Conservation (phyloP, 768 basidiomycete genomes). For the Naganishia vishniacii region DNA sequence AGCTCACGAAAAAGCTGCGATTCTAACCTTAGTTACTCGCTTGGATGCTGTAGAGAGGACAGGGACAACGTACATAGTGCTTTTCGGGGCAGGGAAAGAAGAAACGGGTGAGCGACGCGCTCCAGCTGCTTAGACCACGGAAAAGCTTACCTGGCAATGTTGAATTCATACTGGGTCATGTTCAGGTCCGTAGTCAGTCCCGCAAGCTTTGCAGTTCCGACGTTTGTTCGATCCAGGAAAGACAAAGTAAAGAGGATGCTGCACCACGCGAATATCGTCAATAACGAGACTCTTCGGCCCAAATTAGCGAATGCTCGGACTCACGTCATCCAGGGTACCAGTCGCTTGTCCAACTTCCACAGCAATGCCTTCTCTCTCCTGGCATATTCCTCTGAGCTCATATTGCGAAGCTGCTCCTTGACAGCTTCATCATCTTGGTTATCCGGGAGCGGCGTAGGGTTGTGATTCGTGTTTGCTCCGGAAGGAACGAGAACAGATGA, state of each 20-base stretch:
- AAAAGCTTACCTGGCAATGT: conserved; percentile 43
- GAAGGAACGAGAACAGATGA: conserved; percentile 12
- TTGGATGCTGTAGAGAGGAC: no score
- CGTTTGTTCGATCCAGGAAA: conserved; percentile 46
- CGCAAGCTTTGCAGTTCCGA: conserved; percentile 42
- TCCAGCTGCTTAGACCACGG: no score
- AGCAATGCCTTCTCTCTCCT: conserved; percentile 37
- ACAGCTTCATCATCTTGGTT: conserved; percentile 7
- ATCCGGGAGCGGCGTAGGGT: not conserved
- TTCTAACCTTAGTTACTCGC: no score
- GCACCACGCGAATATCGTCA: not conserved
- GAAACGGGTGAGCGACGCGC: no score
- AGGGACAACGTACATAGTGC: no score
- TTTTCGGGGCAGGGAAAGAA: no score
- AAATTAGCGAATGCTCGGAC: conserved; percentile 10
- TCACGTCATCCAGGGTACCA: conserved; percentile 48
- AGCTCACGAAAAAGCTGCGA: conserved; percentile 21
- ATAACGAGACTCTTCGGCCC: no score
- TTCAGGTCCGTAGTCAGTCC: conserved; percentile 38
- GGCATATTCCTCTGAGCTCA: conserved; percentile 39
- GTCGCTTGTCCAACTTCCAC: conserved; percentile 39
- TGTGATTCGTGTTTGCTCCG: conserved; percentile 14
- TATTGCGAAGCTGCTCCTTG: conserved; percentile 32
- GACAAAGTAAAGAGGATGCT: conserved; percentile 45
- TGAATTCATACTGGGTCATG: conserved; percentile 40